These are phyloP conservation scores for Leccinum ochraceum DNA, from an alignment of 768 basidiomycete genomes.

Conservation along the genomic window DNA sequence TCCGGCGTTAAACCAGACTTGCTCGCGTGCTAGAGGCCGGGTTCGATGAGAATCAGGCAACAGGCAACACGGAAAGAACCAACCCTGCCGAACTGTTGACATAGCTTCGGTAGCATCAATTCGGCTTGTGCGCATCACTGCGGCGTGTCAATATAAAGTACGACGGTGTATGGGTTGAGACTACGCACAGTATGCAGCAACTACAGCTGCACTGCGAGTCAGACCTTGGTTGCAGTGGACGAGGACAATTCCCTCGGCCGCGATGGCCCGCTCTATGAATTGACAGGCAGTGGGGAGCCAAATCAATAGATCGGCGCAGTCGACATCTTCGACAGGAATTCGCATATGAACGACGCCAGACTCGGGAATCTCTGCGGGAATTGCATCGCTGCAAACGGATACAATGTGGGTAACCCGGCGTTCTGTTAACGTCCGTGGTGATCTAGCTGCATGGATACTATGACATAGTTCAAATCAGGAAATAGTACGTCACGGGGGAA, in stretches of 20 bases:
- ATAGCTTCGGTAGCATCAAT: conserved; percentile 60
- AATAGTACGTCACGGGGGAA: conserved; percentile 22
- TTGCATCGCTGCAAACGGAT: conserved; percentile 72
- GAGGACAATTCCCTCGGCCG: conserved; percentile 58
- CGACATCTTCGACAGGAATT: conserved; percentile 68
- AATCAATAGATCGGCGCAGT: conserved; percentile 68
- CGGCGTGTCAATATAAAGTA: conserved; percentile 9
- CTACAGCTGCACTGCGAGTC: conserved; percentile 66
- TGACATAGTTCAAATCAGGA: conserved; percentile 47
- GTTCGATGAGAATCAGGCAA: conserved; percentile 5
- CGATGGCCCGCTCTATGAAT: conserved; percentile 64
- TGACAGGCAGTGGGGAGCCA: conserved; percentile 64
- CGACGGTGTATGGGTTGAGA: neutral
- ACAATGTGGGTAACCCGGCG: conserved; percentile 78
- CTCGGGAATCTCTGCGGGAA: conserved; percentile 68
- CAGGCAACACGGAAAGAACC: conserved; percentile 13
- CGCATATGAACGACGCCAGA: conserved; percentile 71
- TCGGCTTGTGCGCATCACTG: conserved; percentile 69
- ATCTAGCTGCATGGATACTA: conserved; percentile 70
- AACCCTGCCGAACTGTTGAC: conserved; percentile 60
- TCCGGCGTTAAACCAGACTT: conserved; percentile 78
- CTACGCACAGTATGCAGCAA: conserved; percentile 73
- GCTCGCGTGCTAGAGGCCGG: conserved; percentile 56
- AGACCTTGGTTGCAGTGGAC: conserved; percentile 70
- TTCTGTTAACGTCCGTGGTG: conserved; percentile 69